Conservation (phyloP, 1,139 yeast genomes). For the Petasospora rhodanensis region DNA sequence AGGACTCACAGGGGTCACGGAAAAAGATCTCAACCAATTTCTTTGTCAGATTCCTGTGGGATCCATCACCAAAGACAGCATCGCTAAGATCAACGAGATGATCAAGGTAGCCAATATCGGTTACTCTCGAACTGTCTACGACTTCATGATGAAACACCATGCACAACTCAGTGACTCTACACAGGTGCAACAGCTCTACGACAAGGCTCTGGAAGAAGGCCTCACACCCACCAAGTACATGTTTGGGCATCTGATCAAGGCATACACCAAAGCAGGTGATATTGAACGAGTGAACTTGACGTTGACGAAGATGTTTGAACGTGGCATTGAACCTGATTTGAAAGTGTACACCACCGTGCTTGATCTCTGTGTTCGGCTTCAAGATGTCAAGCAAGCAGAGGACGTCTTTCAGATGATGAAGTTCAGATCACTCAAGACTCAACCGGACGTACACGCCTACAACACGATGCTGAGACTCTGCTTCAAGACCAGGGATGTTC, state of each 20-base stretch:
- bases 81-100: constrained; percentile 36
- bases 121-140: constrained; percentile 36
- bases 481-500: constrained; percentile 56
- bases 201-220: constrained; percentile 30
- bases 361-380: constrained; percentile 57
- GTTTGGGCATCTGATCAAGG: constrained; percentile 42
- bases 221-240: constrained; percentile 36
- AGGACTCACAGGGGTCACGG: constrained; percentile 38
- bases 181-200: constrained; percentile 30
- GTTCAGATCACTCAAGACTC: constrained; percentile 57
- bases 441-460: constrained; percentile 67
- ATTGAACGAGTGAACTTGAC: constrained; percentile 36
- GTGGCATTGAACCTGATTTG: constrained; percentile 51
- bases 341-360: constrained; percentile 59
- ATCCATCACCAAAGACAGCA: constrained; percentile 32
- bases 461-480: constrained; percentile 67
- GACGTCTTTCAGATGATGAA: constrained; percentile 83
- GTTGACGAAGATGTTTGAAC: constrained; percentile 31
- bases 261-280: constrained; percentile 26
- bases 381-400: constrained; percentile 57
- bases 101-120: constrained; percentile 33
- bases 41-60: constrained; percentile 42
- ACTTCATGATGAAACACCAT: constrained; percentile 41
- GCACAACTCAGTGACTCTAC: constrained; percentile 22
- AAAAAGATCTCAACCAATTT: constrained; percentile 37